Percentiles rank a stretch among this genome's conserved stretches.
Conservation (phyloP, 768 basidiomycete species). For the Lactarius psammicola region DNA sequence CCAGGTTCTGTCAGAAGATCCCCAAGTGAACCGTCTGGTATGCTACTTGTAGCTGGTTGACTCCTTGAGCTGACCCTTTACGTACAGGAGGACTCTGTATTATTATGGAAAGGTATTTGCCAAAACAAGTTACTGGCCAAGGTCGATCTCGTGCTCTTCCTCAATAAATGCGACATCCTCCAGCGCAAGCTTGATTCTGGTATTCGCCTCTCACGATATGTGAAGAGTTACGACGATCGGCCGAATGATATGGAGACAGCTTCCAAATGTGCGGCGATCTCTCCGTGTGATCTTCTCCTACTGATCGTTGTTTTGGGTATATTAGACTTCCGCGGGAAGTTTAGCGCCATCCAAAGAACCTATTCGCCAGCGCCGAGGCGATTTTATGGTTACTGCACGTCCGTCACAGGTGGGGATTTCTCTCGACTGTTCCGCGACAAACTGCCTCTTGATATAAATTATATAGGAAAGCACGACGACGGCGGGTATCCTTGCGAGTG, state of each 20-base stretch:
- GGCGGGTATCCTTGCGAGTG: slow-evolving; percentile 72
- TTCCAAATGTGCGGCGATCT: slow-evolving; percentile 54
- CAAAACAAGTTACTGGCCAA: slow-evolving; percentile 66
- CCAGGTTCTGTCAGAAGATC: slow-evolving; percentile 52
- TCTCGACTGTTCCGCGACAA: slow-evolving; percentile 1
- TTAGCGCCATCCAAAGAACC: slow-evolving; percentile 73
- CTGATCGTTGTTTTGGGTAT: background rate
- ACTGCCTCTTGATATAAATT: background rate
- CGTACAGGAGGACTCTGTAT: slow-evolving; percentile 68
- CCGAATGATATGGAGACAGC: slow-evolving; percentile 68
- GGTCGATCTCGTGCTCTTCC: slow-evolving; percentile 74
- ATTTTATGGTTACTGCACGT: slow-evolving; percentile 77
- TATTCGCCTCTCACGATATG: slow-evolving; percentile 61
- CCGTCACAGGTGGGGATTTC: slow-evolving; percentile 56
- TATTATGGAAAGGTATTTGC: slow-evolving; percentile 72
- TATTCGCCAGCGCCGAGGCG: slow-evolving; percentile 71
- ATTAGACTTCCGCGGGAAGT: slow-evolving; percentile 65
- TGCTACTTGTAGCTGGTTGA: slow-evolving; percentile 22
- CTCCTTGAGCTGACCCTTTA: background rate
- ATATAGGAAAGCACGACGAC: slow-evolving; percentile 66
- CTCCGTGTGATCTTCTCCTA: background rate
- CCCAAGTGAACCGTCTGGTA: slow-evolving; percentile 51
- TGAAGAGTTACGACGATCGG: slow-evolving; percentile 67
- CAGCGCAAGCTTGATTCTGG: slow-evolving; percentile 63
- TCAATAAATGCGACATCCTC: slow-evolving; percentile 81